These are phyloP conservation scores for Oryza meyeriana DNA, from an alignment of 176 grass and related monocot genomes.

Conservation along the genomic window DNA sequence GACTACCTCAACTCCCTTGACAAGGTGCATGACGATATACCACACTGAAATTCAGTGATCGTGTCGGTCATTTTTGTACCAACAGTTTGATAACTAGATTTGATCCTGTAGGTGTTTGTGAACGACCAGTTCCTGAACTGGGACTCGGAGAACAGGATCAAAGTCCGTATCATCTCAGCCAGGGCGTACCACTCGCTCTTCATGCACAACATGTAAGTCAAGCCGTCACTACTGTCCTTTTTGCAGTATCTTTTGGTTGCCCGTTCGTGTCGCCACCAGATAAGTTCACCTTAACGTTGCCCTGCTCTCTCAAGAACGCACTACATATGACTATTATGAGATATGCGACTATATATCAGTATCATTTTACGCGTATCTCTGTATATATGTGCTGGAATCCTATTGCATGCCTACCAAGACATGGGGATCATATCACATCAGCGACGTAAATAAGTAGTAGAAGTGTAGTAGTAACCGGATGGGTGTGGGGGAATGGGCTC, in stretches of 20 bases:
- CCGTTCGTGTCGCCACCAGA: conserved; percentile 45
- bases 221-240: conserved; percentile 13
- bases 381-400: background rate
- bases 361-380: background rate
- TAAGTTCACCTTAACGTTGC: conserved; percentile 63
- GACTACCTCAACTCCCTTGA: conserved; percentile 99
- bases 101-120: conserved; percentile 58
- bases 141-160: conserved; percentile 91
- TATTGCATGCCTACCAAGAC: conserved; percentile 41
- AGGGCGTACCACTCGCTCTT: conserved; percentile 98
- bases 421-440: conserved; percentile 25
- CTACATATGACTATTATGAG: background rate
- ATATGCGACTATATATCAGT: conserved; percentile 5
- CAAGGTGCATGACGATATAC: conserved; percentile 43
- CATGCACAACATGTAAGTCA: conserved; percentile 99
- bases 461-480: conserved; percentile 66
- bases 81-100: background rate
- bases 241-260: conserved; percentile 32
- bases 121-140: conserved; percentile 99
- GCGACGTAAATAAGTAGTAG: conserved; percentile 16
- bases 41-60: background rate
- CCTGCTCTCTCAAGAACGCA: conserved; percentile 15
- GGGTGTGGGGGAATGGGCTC: conserved; percentile 21
- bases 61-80: background rate
- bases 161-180: conserved; percentile 95